phyloP scores from a whole-genome alignment of 345 rosid species.

The Reutealis trisperma region DNA sequence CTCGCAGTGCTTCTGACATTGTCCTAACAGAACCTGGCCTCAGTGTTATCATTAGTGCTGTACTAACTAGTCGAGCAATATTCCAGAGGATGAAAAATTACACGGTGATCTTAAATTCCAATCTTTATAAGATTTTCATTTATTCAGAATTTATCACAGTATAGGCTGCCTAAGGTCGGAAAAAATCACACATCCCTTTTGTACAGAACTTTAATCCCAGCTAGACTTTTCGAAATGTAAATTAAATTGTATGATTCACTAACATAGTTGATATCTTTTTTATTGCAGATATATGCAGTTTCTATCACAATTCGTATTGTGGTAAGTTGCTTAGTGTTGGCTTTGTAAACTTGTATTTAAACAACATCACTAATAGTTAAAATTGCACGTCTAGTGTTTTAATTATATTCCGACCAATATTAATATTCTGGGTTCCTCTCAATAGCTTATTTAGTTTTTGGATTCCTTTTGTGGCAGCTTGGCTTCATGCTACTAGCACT shows the following conservation, averaged over 20 bases:
- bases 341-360: background rate
- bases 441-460: constrained; percentile 9
- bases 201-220: background rate
- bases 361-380: background rate
- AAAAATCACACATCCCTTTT: background rate
- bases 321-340: constrained; percentile 36
- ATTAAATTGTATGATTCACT: background rate
- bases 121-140: background rate
- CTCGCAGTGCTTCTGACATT: constrained; percentile 72
- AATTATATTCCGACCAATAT: background rate
- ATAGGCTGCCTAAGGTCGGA: background rate
- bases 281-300: constrained; percentile 78
- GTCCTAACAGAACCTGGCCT: constrained; percentile 70
- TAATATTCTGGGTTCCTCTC: constrained; percentile 1
- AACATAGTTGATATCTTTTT: constrained; percentile 9
- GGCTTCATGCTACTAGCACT: constrained; percentile 70
- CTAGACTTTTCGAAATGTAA: background rate
- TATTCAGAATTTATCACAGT: background rate
- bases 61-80: constrained; percentile 61
- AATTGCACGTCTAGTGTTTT: background rate
- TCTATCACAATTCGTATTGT: constrained; percentile 90
- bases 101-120: constrained; percentile 41
- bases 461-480: constrained; percentile 39
- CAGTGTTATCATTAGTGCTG: constrained; percentile 69
- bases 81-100: constrained; percentile 76